Evolutionary conservation across 495 filamentous ascomycete genomes (phyloP), one percentile per base, ranked within the genome.

Genomic region (Aspergillus avenaceus): DNA sequence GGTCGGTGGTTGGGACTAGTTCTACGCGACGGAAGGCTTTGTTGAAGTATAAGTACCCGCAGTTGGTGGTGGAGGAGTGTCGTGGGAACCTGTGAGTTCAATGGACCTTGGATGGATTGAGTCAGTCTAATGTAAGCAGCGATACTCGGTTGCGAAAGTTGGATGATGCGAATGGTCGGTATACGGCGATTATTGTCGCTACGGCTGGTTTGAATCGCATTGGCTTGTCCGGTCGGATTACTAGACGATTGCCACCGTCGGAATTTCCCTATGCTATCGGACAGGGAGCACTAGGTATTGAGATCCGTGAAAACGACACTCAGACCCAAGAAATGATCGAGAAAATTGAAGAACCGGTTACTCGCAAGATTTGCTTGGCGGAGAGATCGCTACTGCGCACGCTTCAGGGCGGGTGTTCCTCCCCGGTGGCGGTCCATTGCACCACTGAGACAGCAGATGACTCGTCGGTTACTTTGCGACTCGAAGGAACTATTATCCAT

Each of bases 331-430:
- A 65, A 41, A 45, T 93, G 31, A 47, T 91, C 44, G 62, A 63
- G 44, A 57, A 65, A 8, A 45, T 90, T 13, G 64, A 62, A 21
- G 71, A 86, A 55, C 59, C 61, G 45, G 57, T 67, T 45, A 82
- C 81, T 1, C 79, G 76, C 51, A 52, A 83, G 44, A 79, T 77
- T 14, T 78, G 77, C 52, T 67, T 82, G 22, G 85, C 87, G 0
- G 88, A 95, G 73, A 64, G 89, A 41, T 79, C 77, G 47, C 64
- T 95, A 36, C 81, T 95, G 80, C 66, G 90, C 24, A 81, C 80
- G 28, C 65, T 95, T 11, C 87, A 95, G 62, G 90, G 90, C n/a
- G 90, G 90, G 6, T 95, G 90, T 63, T 86, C 81, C 56, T 87
- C 91, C 18, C 90, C 90, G 1, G 88, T 95, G 82, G 41, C 14